Percentiles rank a stretch among this genome's conserved stretches.
Conservation (phyloP, 768 basidiomycete species). For the Tulasnella sp. region DNA sequence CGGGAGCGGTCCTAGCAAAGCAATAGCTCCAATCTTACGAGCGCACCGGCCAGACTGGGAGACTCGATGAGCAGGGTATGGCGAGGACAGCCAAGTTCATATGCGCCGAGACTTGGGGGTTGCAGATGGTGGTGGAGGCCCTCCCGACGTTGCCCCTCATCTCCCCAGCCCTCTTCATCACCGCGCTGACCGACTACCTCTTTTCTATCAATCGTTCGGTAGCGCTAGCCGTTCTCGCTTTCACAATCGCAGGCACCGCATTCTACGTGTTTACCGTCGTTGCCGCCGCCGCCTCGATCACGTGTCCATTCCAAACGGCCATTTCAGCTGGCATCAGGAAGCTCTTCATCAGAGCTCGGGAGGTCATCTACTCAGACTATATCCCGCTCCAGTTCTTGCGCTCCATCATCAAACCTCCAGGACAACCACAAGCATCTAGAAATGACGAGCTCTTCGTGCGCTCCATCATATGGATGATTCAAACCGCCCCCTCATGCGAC, state of each 20-base stretch:
- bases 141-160: constrained; percentile 8
- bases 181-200: constrained; percentile 2
- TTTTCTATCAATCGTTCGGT: not conserved
- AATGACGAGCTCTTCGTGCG: too few relatives aligned
- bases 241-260: not conserved
- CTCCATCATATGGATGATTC: too few relatives aligned
- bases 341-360: not conserved
- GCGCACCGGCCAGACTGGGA: not conserved
- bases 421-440: too few relatives aligned
- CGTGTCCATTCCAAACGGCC: constrained; percentile 10
- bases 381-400: too few relatives aligned
- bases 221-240: not conserved
- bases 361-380: not conserved
- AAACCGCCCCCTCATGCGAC: too few relatives aligned
- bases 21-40: constrained; percentile 7
- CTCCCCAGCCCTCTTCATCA: constrained; percentile 6
- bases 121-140: constrained; percentile 6
- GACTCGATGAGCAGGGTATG: constrained; percentile 1
- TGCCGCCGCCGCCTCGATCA: not conserved
- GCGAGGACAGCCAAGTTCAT: not conserved
- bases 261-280: constrained; percentile 4
- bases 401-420: too few relatives aligned
- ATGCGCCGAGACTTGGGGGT: not conserved
- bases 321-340: not conserved
- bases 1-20: constrained; percentile 10